Conservation (phyloP, 345 rosid species). For the Iberis pinnata region DNA sequence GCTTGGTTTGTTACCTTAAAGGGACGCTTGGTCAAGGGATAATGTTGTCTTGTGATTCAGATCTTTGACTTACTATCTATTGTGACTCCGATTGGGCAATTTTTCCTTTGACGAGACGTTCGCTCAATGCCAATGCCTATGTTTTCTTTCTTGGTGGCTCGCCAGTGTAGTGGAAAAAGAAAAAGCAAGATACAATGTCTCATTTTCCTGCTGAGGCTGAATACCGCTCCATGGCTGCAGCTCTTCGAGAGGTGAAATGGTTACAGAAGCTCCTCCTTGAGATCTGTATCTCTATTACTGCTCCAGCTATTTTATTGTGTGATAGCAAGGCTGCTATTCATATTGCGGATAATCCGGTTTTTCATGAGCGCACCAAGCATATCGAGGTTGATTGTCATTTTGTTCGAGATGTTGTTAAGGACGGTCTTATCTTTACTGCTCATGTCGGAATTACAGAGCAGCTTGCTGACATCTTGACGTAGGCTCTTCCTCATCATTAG, state of each 20-base stretch:
- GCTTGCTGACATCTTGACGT: no score
- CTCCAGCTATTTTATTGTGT: no score
- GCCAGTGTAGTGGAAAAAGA: background rate
- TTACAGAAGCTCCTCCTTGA: no score
- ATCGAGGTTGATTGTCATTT: no score
- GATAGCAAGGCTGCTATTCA: no score
- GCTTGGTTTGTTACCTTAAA: background rate
- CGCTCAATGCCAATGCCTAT: background rate
- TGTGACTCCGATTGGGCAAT: background rate
- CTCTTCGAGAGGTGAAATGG: no score
- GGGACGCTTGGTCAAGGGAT: background rate
- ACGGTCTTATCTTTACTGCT: conserved; percentile 10
- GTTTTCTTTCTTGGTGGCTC: background rate
- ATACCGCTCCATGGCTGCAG: background rate
- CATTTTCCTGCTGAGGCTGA: background rate
- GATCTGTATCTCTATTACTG: no score
- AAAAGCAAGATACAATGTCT: background rate
- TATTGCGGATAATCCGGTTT: no score
- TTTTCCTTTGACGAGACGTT: background rate
- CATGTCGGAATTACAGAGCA: no score
- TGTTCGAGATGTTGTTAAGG: no score
- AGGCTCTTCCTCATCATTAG: no score
- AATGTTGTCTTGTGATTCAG: background rate
- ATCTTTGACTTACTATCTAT: background rate
- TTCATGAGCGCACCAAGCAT: no score